A percentile compares a stretch with the other conserved stretches of the same genome.
phyloP scores from a whole-genome alignment of 2,329 filamentous ascomycete species.

The Ceratocystis alfenasii region DNA sequence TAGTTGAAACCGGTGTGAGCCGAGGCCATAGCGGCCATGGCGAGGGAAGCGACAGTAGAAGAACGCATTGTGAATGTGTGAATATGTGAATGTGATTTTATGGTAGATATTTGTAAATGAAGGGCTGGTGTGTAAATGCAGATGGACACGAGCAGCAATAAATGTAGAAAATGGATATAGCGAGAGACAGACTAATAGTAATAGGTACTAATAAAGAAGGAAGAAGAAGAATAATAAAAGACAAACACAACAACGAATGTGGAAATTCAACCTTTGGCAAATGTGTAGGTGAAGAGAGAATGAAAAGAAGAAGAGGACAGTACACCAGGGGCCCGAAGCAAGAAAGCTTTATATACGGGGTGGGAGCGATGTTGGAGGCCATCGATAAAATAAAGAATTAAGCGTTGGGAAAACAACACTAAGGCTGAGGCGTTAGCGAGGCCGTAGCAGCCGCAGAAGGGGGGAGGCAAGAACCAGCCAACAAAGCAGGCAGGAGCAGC shows the following conservation, averaged over 20 bases:
- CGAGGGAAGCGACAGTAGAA: slow-evolving; percentile 15
- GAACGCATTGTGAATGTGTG: slow-evolving; percentile 22
- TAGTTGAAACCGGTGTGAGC: slow-evolving; percentile 61
- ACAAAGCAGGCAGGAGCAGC: background rate
- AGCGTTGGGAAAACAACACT: background rate
- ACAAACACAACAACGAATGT: slow-evolving; percentile 13
- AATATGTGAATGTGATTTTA: background rate
- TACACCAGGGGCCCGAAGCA: background rate
- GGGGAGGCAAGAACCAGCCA: background rate
- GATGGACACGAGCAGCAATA: background rate
- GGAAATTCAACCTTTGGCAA: slow-evolving; percentile 10
- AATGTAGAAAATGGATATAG: slow-evolving; percentile 12
- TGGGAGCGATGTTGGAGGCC: background rate
- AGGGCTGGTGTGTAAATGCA: background rate
- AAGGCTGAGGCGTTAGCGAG: slow-evolving; percentile 11
- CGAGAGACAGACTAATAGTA: slow-evolving; percentile 12
- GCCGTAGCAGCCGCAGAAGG: slow-evolving; percentile 5
- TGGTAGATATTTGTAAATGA: slow-evolving; percentile 16
- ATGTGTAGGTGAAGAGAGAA: slow-evolving; percentile 4
- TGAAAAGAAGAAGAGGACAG: slow-evolving; percentile 5
- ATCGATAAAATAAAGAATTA: background rate
- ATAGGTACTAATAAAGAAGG: slow-evolving; percentile 14
- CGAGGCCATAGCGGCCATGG: slow-evolving; percentile 26
- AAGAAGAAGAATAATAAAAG: background rate
- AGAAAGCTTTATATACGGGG: slow-evolving; percentile 9